A percentile compares a stretch with the other conserved stretches of the same genome.
Conservation (phyloP, 495 filamentous ascomycete genomes). For the Chaetomidium leptoderma region DNA sequence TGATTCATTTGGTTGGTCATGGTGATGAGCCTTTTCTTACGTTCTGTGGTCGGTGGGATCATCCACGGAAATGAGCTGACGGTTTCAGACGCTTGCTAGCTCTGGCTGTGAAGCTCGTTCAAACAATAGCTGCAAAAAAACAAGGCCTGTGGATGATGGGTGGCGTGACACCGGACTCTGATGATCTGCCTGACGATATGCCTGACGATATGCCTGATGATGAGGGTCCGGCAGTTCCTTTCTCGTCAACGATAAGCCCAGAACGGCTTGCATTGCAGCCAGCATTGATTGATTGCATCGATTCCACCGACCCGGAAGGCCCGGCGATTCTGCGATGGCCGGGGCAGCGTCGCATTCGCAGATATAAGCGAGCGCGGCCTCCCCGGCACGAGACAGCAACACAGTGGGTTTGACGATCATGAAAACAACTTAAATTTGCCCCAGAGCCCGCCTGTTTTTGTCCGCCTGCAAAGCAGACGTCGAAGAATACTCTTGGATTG, state of each 20-base stretch:
- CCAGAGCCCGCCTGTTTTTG: too few relatives aligned
- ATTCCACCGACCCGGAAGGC: not conserved
- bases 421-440: not conserved
- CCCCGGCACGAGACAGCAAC: not conserved
- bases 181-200: too few relatives aligned
- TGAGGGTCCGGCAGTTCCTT: too few relatives aligned
- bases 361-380: not conserved
- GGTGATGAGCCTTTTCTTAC: not conserved
- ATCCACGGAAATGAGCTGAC: conserved; percentile 11
- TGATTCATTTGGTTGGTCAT: not conserved
- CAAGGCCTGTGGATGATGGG: too few relatives aligned
- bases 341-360: not conserved
- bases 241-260: too few relatives aligned
- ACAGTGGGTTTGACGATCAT: not conserved
- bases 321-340: not conserved
- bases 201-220: too few relatives aligned
- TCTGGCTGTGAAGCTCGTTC: too few relatives aligned
- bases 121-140: too few relatives aligned
- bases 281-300: not conserved
- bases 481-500: too few relatives aligned
- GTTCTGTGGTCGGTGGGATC: conserved; percentile 1
- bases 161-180: too few relatives aligned
- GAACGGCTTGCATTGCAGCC: not conserved
- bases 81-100: too few relatives aligned
- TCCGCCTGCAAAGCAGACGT: too few relatives aligned